phyloP scores from a whole-genome alignment of 495 filamentous ascomycete genomes.

The Aspergillus sclerotioniger region DNA sequence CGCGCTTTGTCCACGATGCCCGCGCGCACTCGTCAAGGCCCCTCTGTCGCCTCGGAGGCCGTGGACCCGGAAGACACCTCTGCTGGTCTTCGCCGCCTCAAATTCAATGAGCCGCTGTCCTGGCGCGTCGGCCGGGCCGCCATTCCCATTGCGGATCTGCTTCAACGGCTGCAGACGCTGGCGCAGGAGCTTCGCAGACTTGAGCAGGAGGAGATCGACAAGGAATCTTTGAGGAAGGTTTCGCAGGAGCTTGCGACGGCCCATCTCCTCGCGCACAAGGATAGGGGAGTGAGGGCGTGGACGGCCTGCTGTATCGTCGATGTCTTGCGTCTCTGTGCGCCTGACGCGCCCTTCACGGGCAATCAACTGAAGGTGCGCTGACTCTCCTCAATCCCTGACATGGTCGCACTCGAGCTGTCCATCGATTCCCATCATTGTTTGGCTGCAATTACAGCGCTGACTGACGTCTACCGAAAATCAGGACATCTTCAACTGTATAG shows the following conservation, averaged over 20 bases:
- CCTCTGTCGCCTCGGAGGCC: slow-evolving; percentile 37
- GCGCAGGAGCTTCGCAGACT: slow-evolving; percentile 79
- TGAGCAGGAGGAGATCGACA: slow-evolving; percentile 84
- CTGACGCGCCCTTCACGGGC: slow-evolving; percentile 89
- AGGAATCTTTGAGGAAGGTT: slow-evolving; percentile 74
- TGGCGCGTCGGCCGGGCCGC: slow-evolving; percentile 86
- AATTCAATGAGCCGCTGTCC: slow-evolving; percentile 83
- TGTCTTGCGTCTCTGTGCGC: slow-evolving; percentile 89
- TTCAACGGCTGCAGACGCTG: slow-evolving; percentile 75
- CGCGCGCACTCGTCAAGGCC: slow-evolving; percentile 48
- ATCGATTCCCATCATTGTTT: background rate
- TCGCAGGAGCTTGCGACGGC: slow-evolving; percentile 85
- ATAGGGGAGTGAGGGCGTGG: slow-evolving; percentile 87
- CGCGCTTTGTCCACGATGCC: slow-evolving; percentile 41
- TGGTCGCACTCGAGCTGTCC: background rate
- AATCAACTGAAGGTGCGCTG: slow-evolving; percentile 80
- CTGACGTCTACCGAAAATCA: slow-evolving; percentile 31
- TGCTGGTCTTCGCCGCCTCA: slow-evolving; percentile 36
- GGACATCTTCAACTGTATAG: slow-evolving; percentile 92
- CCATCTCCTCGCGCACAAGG: slow-evolving; percentile 84
- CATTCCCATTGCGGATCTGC: slow-evolving; percentile 78
- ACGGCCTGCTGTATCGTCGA: slow-evolving; percentile 88
- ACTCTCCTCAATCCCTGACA: background rate
- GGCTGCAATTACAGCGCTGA: background rate
- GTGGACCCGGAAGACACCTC: slow-evolving; percentile 32